Evolutionary conservation across 2,329 filamentous ascomycete species (phyloP).

Genomic region (Apiospora pterosperma): DNA sequence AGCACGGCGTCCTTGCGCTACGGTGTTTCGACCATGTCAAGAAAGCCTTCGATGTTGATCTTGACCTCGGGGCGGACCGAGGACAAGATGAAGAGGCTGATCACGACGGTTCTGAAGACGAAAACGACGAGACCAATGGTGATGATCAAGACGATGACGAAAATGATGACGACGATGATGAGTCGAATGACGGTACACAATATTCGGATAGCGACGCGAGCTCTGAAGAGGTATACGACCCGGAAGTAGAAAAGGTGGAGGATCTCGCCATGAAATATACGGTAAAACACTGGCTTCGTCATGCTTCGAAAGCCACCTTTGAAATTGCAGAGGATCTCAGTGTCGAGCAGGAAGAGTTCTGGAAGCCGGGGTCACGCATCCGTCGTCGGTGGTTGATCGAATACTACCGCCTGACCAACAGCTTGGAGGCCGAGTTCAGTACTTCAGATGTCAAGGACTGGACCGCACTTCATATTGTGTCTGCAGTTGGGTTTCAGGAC

Average conservation of each 20-base stretch:
- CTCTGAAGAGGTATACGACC: slow-evolving; percentile 14
- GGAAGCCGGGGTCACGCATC: slow-evolving; percentile 31
- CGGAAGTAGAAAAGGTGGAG: slow-evolving; percentile 23
- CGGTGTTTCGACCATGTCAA: slow-evolving; percentile 16
- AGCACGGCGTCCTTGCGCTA: slow-evolving; percentile 38
- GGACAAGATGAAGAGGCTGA: slow-evolving; percentile 3
- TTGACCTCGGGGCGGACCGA: slow-evolving; percentile 6
- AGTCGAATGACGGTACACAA: slow-evolving; percentile 1
- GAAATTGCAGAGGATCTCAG: slow-evolving; percentile 39
- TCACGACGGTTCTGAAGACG: slow-evolving; percentile 6
- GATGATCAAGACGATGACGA: slow-evolving; percentile 7
- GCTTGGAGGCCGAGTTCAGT: slow-evolving; percentile 25
- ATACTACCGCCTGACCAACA: slow-evolving; percentile 27
- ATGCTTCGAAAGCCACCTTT: slow-evolving; percentile 37
- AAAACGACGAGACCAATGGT: slow-evolving; percentile 3
- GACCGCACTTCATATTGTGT: slow-evolving; percentile 35
- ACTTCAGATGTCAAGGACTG: slow-evolving; percentile 18
- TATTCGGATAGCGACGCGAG: background rate
- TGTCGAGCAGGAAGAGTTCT: slow-evolving; percentile 32
- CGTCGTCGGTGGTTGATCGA: slow-evolving; percentile 35
- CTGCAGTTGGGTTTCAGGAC: slow-evolving; percentile 34
- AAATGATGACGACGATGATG: slow-evolving; percentile 1
- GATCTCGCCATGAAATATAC: slow-evolving; percentile 29
- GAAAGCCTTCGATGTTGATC: slow-evolving; percentile 4
- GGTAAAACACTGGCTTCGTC: slow-evolving; percentile 38